These are phyloP conservation scores for Paraphaeosphaeria minitans DNA, from an alignment of 2,329 filamentous ascomycete species.

Conservation along the genomic window DNA sequence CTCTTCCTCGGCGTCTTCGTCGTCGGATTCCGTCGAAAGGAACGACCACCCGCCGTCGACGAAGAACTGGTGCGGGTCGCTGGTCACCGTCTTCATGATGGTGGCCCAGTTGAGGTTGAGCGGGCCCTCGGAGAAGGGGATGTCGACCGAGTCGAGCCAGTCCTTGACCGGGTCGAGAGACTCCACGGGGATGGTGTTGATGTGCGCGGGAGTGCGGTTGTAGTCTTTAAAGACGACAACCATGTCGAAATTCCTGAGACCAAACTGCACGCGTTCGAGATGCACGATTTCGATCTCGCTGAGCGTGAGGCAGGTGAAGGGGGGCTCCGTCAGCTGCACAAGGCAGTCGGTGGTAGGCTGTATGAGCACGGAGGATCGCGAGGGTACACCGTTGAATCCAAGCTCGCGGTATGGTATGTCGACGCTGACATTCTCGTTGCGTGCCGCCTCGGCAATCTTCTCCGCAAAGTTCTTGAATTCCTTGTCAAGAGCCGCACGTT, in stretches of 20 bases:
- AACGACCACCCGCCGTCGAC: slow-evolving; percentile 95
- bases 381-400: slow-evolving; percentile 94
- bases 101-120: slow-evolving; percentile 98
- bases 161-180: slow-evolving; percentile 95
- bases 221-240: slow-evolving; percentile 99
- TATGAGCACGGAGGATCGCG: slow-evolving; percentile 92
- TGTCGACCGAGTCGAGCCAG: slow-evolving; percentile 94
- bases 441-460: slow-evolving; percentile 95
- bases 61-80: slow-evolving; percentile 94
- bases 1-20: slow-evolving; percentile 74
- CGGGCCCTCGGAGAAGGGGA: slow-evolving; percentile 90
- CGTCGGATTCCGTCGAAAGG: slow-evolving; percentile 84
- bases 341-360: slow-evolving; percentile 96
- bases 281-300: slow-evolving; percentile 97
- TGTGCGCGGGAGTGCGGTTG: slow-evolving; percentile 83
- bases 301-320: slow-evolving; percentile 93
- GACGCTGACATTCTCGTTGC: slow-evolving; percentile 87
- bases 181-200: slow-evolving; percentile 98
- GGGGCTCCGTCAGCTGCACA: slow-evolving; percentile 94
- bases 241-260: slow-evolving; percentile 97
- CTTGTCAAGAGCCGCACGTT: slow-evolving; percentile 88
- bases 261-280: slow-evolving; percentile 92
- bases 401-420: slow-evolving; percentile 97
- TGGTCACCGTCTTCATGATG: slow-evolving; percentile 98
- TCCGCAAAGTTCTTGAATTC: slow-evolving; percentile 96